These are phyloP conservation scores for Isatis tinctoria DNA, from an alignment of 345 rosid species.

Conservation along the genomic window DNA sequence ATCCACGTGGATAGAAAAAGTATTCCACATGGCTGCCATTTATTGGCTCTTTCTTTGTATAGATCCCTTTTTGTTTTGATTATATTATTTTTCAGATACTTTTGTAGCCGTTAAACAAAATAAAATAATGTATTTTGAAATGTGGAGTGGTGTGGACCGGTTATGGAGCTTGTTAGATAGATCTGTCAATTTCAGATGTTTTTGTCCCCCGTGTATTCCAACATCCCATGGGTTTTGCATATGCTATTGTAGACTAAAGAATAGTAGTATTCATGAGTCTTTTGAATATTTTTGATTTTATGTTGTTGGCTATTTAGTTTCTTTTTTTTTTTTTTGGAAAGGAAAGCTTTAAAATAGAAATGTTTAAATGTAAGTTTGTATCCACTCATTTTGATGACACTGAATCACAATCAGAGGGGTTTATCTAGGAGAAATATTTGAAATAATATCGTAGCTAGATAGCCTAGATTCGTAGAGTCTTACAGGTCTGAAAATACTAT, in stretches of 20 bases:
- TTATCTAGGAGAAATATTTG: background rate
- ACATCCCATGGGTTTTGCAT: constrained; percentile 30
- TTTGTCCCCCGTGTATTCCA: constrained; percentile 34
- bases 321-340: background rate
- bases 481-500: background rate
- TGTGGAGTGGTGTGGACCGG: constrained; percentile 16
- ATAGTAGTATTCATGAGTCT: constrained; percentile 11
- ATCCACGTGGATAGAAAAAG: constrained; percentile 33
- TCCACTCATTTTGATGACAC: background rate
- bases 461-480: background rate
- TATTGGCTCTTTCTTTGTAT: constrained; percentile 19
- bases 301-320: background rate
- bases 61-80: background rate
- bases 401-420: constrained; percentile 2
- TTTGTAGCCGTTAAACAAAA: constrained; percentile 19
- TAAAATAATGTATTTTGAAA: background rate
- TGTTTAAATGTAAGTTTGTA: background rate
- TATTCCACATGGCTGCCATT: background rate
- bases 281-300: constrained; percentile 9
- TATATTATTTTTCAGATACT: background rate
- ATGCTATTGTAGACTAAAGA: constrained; percentile 15
- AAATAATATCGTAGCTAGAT: constrained; percentile 4
- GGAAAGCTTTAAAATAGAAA: background rate
- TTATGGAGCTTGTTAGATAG: constrained; percentile 1
- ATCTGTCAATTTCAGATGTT: constrained; percentile 27